phyloP scores from a whole-genome alignment of 495 filamentous ascomycete genomes.

The Margaritispora aquatica region DNA sequence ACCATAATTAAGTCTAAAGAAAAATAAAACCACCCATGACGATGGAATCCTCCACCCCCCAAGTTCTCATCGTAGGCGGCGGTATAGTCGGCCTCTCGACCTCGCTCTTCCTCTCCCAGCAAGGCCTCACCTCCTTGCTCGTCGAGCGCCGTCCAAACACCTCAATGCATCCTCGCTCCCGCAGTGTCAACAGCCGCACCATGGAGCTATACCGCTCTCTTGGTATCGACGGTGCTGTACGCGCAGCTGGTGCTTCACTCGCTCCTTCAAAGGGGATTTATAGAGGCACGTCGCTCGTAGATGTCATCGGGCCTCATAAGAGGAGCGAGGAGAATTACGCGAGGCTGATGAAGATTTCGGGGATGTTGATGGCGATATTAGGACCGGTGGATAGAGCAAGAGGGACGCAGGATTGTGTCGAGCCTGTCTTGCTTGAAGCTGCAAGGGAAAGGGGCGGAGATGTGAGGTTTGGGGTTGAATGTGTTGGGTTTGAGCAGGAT shows the following conservation, averaged over 20 bases:
- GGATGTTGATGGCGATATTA: conserved; percentile 37
- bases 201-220: conserved; percentile 45
- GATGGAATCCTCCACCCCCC: neutral
- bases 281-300: conserved; percentile 25
- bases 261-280: conserved; percentile 27
- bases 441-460: conserved; percentile 29
- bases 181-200: conserved; percentile 29
- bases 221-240: conserved; percentile 30
- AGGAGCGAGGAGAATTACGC: conserved; percentile 10
- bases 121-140: conserved; percentile 37
- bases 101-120: conserved; percentile 25
- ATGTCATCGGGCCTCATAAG: conserved; percentile 25
- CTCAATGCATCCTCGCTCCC: conserved; percentile 43
- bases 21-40: neutral
- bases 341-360: neutral
- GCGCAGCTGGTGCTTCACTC: conserved; percentile 22
- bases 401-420: conserved; percentile 44
- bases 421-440: conserved; percentile 34
- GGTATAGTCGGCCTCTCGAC: conserved; percentile 46
- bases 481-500: conserved; percentile 11
- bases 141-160: conserved; percentile 36
- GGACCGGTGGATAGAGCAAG: conserved; percentile 42
- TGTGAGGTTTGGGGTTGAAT: conserved; percentile 19
- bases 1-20: neutral
- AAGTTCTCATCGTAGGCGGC: conserved; percentile 44